phyloP scores from a whole-genome alignment of 768 basidiomycete genomes.

The Cyathus striatus region DNA sequence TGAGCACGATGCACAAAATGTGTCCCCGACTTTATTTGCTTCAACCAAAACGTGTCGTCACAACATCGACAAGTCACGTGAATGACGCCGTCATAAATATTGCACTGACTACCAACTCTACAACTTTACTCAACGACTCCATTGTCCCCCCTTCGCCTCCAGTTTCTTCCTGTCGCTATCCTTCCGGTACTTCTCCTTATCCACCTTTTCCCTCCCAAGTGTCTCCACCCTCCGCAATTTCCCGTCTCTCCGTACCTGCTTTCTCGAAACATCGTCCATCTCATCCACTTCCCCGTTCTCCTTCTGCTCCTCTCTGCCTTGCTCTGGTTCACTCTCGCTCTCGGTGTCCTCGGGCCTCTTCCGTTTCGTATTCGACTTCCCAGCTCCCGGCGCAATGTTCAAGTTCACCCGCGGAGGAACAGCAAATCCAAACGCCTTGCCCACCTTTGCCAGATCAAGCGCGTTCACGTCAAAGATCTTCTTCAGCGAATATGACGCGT shows the following conservation, averaged over 20 bases:
- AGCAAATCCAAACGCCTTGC: neutral
- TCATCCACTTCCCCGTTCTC: slow-evolving; percentile 17
- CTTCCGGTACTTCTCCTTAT: slow-evolving; percentile 68
- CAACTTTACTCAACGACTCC: slow-evolving; percentile 49
- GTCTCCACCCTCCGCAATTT: slow-evolving; percentile 58
- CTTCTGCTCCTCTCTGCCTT: too few relatives aligned
- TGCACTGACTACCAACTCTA: too few relatives aligned
- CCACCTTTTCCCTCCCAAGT: slow-evolving; percentile 58
- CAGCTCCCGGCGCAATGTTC: slow-evolving; percentile 15
- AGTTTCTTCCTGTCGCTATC: slow-evolving; percentile 36
- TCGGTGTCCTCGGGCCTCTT: slow-evolving; percentile 31
- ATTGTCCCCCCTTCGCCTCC: slow-evolving; percentile 29
- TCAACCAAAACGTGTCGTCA: slow-evolving; percentile 29
- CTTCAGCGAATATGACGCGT: neutral
- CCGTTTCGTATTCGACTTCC: slow-evolving; percentile 22
- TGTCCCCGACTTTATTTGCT: too few relatives aligned
- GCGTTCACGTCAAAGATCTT: neutral
- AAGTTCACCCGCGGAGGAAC: neutral
- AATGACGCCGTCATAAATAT: too few relatives aligned
- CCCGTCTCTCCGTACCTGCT: slow-evolving; percentile 23
- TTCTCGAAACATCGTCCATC: slow-evolving; percentile 18
- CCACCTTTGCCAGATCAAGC: neutral
- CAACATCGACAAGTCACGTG: slow-evolving; percentile 10
- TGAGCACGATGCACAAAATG: too few relatives aligned
- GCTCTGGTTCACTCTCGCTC: slow-evolving; percentile 30